Evolutionary conservation across 345 rosid genomes (phyloP).

Genomic region (Cardiospermum halicacabum): DNA sequence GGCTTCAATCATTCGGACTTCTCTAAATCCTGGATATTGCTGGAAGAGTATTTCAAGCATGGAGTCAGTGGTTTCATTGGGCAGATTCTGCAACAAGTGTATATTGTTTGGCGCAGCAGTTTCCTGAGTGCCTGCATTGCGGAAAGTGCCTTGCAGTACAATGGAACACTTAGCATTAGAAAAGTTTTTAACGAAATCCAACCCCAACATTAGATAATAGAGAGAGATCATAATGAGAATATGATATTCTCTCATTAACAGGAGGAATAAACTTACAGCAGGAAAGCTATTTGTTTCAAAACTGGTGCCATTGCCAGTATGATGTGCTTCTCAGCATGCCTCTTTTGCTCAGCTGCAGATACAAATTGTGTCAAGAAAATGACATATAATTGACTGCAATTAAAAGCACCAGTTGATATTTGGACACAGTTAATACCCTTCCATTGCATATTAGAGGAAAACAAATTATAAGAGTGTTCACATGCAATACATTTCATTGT

Average conservation of each 20-base stretch:
- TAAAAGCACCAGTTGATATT: not conserved
- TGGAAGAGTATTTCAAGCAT: constrained; percentile 81
- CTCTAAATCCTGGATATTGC: constrained; percentile 87
- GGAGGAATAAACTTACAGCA: constrained; percentile 39
- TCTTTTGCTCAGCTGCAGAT: constrained; percentile 73
- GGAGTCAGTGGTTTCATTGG: constrained; percentile 68
- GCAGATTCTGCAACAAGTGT: constrained; percentile 87
- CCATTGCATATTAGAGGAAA: not conserved
- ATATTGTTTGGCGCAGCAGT: constrained; percentile 73
- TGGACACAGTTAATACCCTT: not conserved
- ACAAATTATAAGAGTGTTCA: not conserved
- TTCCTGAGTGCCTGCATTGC: constrained; percentile 44
- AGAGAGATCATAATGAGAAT: not conserved
- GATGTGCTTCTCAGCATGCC: constrained; percentile 65
- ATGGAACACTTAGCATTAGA: not conserved
- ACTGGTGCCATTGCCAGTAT: constrained; percentile 54
- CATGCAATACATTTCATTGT: not conserved
- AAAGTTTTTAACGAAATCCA: not conserved
- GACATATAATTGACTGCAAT: not conserved
- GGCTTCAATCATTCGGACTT: constrained; percentile 87
- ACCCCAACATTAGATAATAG: not conserved
- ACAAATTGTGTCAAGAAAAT: constrained; percentile 10
- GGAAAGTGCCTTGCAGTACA: constrained; percentile 48
- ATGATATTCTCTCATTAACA: not conserved
- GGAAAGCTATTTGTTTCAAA: constrained; percentile 46